Evolutionary conservation across 176 grass and related monocot species (phyloP).

Genomic region (Avena atlantica): DNA sequence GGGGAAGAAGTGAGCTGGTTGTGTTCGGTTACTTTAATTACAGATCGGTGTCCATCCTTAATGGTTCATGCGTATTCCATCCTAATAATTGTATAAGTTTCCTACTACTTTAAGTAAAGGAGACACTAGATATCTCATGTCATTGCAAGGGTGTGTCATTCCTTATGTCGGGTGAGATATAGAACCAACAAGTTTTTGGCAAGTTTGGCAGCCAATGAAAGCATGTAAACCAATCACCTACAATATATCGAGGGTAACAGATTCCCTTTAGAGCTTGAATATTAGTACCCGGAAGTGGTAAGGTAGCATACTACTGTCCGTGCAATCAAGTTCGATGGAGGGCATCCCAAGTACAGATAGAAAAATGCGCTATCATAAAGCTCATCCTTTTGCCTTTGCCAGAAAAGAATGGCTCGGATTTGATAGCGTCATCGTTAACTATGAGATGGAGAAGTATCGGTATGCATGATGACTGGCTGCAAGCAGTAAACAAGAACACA

Average conservation of each 20-base stretch:
- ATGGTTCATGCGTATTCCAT: no score
- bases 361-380: slow-evolving; percentile 31
- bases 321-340: neutral
- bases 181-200: neutral
- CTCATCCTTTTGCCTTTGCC: neutral
- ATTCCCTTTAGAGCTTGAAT: slow-evolving; percentile 13
- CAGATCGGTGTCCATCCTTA: no score
- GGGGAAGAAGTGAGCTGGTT: no score
- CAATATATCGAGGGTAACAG: neutral
- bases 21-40: no score
- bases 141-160: no score
- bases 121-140: no score
- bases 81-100: no score
- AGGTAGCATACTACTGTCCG: neutral
- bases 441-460: neutral
- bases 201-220: slow-evolving; percentile 33
- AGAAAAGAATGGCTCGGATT: slow-evolving; percentile 29
- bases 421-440: neutral
- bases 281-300: neutral
- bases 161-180: no score
- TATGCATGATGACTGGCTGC: neutral
- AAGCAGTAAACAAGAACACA: neutral
- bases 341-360: slow-evolving; percentile 2
- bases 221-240: neutral
- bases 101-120: no score